Evolutionary conservation across 306 rosid genomes (phyloP), one percentile per base, ranked within the genome.

Genomic region (Lathyrus oleraceus): DNA sequence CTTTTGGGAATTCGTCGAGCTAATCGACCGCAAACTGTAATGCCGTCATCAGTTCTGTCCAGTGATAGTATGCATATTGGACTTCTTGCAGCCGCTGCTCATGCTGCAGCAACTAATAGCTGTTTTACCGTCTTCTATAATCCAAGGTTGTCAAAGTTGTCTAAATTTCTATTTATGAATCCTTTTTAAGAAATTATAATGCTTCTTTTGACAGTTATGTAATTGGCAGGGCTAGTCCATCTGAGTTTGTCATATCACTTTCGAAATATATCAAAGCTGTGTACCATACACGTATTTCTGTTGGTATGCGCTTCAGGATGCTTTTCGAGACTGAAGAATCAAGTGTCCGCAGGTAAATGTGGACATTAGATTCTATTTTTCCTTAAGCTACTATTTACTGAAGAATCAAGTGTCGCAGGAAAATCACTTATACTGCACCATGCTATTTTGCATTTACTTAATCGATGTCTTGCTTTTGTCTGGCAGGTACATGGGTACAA

Each of bases 1-100:
- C 89, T 91, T 72, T 74, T 91, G 79, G 97, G 97, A 67, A 91
- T 91, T 68, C 93, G 97, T 4, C 96, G 88, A 73, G 91, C 97
- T 71, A 83, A 70, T 76, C 78, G 97, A 43, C 96, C 97, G 1
- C 97, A 89, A 76, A 91, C 97, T 65, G 88, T 87, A 75, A 91
- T 91, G 93, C 97, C 97, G 3, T 91, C 97, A 10, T 91, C 97
- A 30, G 94, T 91, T 79, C 73, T 91, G 67, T 88, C 97, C 38
- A 91, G 96, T 79, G 97, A 91, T 73, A 91, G 97, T 82, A 91
- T 91, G 97, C 97, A 91, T 65, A 87, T 91, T 70, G 97, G 96
- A 78, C 97, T 91, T 76, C 97, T 91, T 81, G 97, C 97, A 3
- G 97, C 97, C 8, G 97, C 97, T 8, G 97, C 97, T 71, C 97